Evolutionary conservation across 345 rosid genomes (phyloP).

Genomic region (Mercurialis annua): DNA sequence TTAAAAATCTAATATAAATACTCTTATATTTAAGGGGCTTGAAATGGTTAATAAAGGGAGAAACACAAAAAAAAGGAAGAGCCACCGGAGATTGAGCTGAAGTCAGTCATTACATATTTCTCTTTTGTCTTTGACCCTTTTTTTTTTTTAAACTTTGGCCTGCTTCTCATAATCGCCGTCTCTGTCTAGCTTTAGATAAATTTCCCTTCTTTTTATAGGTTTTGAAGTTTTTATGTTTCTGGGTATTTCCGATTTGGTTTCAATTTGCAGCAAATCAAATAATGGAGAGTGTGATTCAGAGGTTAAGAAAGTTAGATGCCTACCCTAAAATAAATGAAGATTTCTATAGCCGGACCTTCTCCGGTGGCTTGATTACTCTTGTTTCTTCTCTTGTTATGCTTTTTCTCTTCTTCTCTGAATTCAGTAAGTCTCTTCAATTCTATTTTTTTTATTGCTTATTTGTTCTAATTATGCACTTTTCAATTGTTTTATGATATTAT

Average conservation of each 20-base stretch:
- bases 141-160: background rate
- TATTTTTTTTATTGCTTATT: background rate
- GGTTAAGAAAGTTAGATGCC: conserved; percentile 69
- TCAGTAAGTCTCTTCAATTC: conserved; percentile 37
- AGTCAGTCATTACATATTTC: background rate
- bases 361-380: conserved; percentile 85
- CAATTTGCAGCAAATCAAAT: background rate
- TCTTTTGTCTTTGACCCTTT: background rate
- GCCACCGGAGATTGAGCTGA: background rate
- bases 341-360: conserved; percentile 76
- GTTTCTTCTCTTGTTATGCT: conserved; percentile 56
- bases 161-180: conserved; percentile 12
- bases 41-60: too few species aligned
- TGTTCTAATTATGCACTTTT: too few species aligned
- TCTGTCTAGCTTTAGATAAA: too few species aligned
- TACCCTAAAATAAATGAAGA: conserved; percentile 91
- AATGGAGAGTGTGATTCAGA: conserved; percentile 46
- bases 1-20: too few species aligned
- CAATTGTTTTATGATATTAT: background rate
- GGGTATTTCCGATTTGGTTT: conserved; percentile 3
- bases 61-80: too few species aligned
- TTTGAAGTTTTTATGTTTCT: background rate
- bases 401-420: conserved; percentile 74
- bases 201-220: background rate
- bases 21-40: too few species aligned